These are phyloP conservation scores for Dunaliella sp. DNA, from an alignment of 139 green algal genomes.

Conservation along the genomic window DNA sequence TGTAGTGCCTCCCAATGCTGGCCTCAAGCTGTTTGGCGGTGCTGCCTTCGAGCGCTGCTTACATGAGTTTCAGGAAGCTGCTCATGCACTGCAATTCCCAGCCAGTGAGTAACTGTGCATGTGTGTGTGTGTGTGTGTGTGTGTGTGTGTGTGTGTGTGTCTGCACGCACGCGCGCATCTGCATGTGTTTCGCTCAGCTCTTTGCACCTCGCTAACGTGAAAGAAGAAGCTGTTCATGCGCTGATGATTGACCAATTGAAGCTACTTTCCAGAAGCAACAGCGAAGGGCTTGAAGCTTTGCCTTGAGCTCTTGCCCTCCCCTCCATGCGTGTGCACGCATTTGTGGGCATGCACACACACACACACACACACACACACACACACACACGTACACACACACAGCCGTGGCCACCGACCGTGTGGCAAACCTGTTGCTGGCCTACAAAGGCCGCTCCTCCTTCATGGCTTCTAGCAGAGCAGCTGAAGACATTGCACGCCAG, in stretches of 20 bases:
- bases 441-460: constrained; percentile 59
- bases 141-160: not conserved
- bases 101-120: constrained; percentile 43
- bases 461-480: constrained; percentile 51
- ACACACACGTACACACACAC: not conserved
- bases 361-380: constrained; percentile 14
- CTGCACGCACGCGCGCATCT: too few relatives aligned
- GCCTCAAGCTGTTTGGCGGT: constrained; percentile 84
- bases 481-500: constrained; percentile 66
- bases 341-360: too few relatives aligned
- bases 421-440: constrained; percentile 88
- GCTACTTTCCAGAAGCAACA: too few relatives aligned
- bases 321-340: too few relatives aligned
- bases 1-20: constrained; percentile 63
- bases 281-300: too few relatives aligned
- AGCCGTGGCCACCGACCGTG: constrained; percentile 66
- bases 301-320: too few relatives aligned
- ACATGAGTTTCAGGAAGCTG: constrained; percentile 83
- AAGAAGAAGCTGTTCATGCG: too few relatives aligned
- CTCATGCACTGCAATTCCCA: constrained; percentile 69
- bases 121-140: not conserved
- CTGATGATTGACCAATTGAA: too few relatives aligned
- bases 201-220: too few relatives aligned
- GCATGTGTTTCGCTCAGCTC: too few relatives aligned
- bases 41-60: constrained; percentile 89